phyloP scores from a whole-genome alignment of 352 stramenopile species.

The Phytophthora pinifolia region DNA sequence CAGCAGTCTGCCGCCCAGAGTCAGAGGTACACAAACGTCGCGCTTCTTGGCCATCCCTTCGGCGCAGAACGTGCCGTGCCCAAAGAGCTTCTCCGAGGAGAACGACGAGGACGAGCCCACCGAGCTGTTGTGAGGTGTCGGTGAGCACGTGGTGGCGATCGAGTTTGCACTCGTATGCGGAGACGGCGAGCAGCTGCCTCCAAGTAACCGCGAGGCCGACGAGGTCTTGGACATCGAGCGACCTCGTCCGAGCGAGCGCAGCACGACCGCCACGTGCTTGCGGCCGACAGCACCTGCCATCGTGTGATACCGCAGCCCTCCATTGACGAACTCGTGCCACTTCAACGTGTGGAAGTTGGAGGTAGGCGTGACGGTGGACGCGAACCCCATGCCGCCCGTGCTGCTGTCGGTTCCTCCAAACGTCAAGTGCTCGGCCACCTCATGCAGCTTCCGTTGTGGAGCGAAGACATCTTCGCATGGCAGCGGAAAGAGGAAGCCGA shows the following conservation, averaged over 20 bases:
- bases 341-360: conserved; percentile 75
- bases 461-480: conserved; percentile 83
- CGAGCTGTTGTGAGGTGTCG: conserved; percentile 27
- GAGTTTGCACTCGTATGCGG: conserved; percentile 26
- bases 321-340: conserved; percentile 74
- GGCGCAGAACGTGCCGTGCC: conserved; percentile 69
- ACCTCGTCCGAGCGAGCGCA: conserved; percentile 40
- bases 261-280: conserved; percentile 67
- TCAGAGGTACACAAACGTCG: conserved; percentile 60
- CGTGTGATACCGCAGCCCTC: conserved; percentile 64
- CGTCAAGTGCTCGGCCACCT: conserved; percentile 74
- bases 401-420: conserved; percentile 40
- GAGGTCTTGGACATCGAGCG: conserved; percentile 33
- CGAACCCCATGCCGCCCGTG: conserved; percentile 33
- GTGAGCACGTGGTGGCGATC: conserved; percentile 33
- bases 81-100: conserved; percentile 49
- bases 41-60: conserved; percentile 48
- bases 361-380: conserved; percentile 51
- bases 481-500: conserved; percentile 76
- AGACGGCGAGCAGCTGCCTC: conserved; percentile 29
- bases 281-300: conserved; percentile 42
- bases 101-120: conserved; percentile 27
- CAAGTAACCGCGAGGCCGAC: conserved; percentile 28
- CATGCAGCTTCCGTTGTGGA: conserved; percentile 74
- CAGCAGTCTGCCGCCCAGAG: conserved; percentile 60